These are phyloP conservation scores for Citropsis articulata DNA, from an alignment of 345 rosid genomes.

Conservation along the genomic window DNA sequence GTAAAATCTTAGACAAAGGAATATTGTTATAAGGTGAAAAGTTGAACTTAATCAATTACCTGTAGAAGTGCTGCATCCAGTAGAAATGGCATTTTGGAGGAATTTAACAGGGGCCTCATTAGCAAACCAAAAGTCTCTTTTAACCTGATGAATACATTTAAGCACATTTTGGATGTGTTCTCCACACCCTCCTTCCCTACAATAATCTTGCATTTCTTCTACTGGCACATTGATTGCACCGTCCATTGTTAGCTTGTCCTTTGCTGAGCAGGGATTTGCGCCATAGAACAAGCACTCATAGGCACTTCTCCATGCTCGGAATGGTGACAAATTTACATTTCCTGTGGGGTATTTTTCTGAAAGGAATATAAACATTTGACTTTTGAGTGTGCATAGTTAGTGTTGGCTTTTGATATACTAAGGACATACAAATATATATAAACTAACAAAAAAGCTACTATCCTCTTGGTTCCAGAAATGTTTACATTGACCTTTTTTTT, in stretches of 20 bases:
- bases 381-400: not conserved
- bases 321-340: conserved; percentile 33
- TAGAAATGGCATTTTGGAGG: conserved; percentile 8
- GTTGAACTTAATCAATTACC: not conserved
- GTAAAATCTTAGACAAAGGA: no score
- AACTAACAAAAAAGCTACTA: no score
- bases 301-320: conserved; percentile 36
- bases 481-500: no score
- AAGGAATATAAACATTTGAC: not conserved
- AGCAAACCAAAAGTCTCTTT: conserved; percentile 35
- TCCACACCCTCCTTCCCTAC: conserved; percentile 22
- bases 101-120: conserved; percentile 21
- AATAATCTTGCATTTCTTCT: conserved; percentile 18
- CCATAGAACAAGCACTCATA: conserved; percentile 20
- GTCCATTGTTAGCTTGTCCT: conserved; percentile 11
- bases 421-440: no score
- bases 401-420: no score
- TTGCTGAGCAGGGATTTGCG: conserved; percentile 9
- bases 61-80: conserved; percentile 11
- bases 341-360: not conserved
- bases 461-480: no score
- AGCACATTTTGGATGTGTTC: conserved; percentile 15
- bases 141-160: conserved; percentile 20
- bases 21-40: not conserved
- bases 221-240: conserved; percentile 23